These are phyloP conservation scores for Mycena sanguinolenta DNA, from an alignment of 768 basidiomycete species.

Conservation along the genomic window DNA sequence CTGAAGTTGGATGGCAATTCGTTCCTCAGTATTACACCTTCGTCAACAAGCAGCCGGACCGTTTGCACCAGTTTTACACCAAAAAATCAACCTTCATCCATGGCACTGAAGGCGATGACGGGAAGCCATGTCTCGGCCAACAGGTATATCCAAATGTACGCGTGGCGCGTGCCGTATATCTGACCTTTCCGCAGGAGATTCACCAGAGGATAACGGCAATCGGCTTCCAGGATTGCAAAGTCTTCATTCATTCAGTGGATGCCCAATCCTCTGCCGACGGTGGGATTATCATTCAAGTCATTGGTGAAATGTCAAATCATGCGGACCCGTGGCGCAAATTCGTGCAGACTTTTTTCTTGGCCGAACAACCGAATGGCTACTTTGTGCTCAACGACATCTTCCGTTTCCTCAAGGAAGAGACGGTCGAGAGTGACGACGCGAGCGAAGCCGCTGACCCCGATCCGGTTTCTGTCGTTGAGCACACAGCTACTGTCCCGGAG, in stretches of 20 bases:
- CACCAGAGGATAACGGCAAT: conserved; percentile 96
- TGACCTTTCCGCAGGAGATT: conserved; percentile 78
- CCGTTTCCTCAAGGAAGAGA: conserved; percentile 98
- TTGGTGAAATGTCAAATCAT: conserved; percentile 98
- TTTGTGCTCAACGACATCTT: conserved; percentile 99
- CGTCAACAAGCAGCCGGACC: conserved; percentile 97
- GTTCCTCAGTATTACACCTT: conserved; percentile 99
- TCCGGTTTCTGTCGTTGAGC: conserved; percentile 47
- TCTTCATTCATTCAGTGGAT: conserved; percentile 98
- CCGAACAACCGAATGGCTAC: conserved; percentile 98
- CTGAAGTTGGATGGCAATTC: conserved; percentile 99
- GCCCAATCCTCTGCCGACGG: conserved; percentile 95
- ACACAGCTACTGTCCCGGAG: conserved; percentile 47
- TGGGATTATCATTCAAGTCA: conserved; percentile 99
- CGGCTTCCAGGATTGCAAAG: conserved; percentile 96
- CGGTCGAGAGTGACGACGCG: conserved; percentile 82
- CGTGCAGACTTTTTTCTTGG: conserved; percentile 99
- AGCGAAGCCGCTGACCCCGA: conserved; percentile 56
- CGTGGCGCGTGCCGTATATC: conserved; percentile 27
- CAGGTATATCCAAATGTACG: conserved; percentile 68
- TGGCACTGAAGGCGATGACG: conserved; percentile 96
- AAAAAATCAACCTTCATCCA: conserved; percentile 98
- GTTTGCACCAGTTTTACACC: conserved; percentile 99
- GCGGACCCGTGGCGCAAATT: conserved; percentile 97
- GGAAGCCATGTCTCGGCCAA: conserved; percentile 90